Evolutionary conservation across 2,329 filamentous ascomycete species (phyloP).

Genomic region (Kalmusia sp.): DNA sequence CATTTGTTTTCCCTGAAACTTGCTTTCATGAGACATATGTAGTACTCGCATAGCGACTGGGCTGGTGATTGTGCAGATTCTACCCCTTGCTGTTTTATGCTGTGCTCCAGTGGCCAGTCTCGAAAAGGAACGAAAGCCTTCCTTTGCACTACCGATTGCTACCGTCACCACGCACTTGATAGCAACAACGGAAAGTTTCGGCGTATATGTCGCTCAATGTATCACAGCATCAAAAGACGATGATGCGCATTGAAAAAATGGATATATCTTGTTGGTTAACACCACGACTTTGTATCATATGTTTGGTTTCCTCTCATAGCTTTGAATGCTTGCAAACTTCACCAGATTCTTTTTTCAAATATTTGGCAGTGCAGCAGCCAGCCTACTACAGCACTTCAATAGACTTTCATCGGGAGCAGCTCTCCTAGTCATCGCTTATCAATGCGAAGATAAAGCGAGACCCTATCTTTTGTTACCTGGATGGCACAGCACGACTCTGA

Average conservation of each 20-base stretch:
- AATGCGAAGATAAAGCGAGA: too few species aligned
- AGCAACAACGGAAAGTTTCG: background rate
- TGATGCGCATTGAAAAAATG: background rate
- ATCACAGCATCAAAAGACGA: background rate
- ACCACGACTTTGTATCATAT: background rate
- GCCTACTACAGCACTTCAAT: too few species aligned
- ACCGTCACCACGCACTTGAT: background rate
- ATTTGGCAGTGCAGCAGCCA: too few species aligned
- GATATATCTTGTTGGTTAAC: background rate
- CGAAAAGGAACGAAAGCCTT: constrained; percentile 1
- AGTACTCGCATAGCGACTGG: too few species aligned
- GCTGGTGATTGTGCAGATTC: too few species aligned
- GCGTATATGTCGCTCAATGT: background rate
- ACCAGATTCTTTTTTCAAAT: background rate
- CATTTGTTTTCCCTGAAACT: too few species aligned
- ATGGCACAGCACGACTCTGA: constrained; percentile 30
- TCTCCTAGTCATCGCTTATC: too few species aligned
- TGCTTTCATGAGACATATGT: too few species aligned
- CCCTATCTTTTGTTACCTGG: too few species aligned
- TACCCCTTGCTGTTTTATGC: constrained; percentile 1
- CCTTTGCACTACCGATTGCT: background rate
- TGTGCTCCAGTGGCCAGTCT: background rate
- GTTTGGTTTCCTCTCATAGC: background rate
- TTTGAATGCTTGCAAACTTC: too few species aligned
- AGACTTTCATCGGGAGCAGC: too few species aligned